phyloP scores from a whole-genome alignment of 1,284 basidiomycete genomes.

The Ceratobasidium sp. region DNA sequence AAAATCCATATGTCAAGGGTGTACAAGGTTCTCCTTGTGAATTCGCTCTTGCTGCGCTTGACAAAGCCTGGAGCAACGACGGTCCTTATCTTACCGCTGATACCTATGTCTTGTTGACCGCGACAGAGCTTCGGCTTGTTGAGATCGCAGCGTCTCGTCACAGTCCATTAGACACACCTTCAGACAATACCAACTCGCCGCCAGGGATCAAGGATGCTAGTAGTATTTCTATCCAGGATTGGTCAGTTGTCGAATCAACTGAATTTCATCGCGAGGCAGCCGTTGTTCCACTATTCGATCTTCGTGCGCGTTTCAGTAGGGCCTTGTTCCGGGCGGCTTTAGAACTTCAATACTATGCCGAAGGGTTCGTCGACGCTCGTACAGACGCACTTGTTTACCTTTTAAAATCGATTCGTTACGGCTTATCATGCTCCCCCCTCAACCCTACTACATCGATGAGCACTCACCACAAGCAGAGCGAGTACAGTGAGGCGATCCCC shows the following conservation, averaged over 20 bases:
- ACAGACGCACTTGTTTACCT: background rate
- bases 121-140: conserved; percentile 2
- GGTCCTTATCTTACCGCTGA: background rate
- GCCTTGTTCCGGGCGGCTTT: background rate
- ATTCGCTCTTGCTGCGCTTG: background rate
- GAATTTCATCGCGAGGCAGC: no score
- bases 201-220: no score
- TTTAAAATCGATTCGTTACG: background rate
- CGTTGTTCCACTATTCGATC: background rate
- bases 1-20: no score
- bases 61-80: background rate
- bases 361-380: background rate
- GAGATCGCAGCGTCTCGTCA: background rate
- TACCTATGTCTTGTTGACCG: background rate
- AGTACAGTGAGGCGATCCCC: background rate
- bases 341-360: background rate
- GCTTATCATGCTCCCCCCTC: background rate
- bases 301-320: conserved; percentile 4
- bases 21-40: no score
- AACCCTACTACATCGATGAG: background rate
- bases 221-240: no score
- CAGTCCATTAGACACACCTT: no score
- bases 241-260: no score
- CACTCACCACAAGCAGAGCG: background rate
- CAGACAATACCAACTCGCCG: no score